These are phyloP conservation scores for Paecilomyces niveus DNA, from an alignment of 2,329 filamentous ascomycete genomes.

Conservation along the genomic window DNA sequence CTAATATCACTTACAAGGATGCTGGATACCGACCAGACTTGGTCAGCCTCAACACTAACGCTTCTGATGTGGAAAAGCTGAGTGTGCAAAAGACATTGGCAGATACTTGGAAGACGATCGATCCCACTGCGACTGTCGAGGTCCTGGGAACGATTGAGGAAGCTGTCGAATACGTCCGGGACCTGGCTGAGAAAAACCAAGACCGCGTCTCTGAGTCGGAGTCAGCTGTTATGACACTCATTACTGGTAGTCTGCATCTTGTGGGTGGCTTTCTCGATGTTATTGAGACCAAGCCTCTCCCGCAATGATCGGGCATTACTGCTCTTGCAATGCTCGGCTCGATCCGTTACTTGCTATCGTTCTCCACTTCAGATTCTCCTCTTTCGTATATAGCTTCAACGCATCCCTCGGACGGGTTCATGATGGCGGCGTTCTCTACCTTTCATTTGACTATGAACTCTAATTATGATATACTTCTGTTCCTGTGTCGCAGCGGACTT, in stretches of 20 bases:
- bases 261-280: slow-evolving; percentile 72
- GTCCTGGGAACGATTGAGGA: slow-evolving; percentile 63
- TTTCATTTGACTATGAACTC: neutral
- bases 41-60: slow-evolving; percentile 55
- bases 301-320: slow-evolving; percentile 7
- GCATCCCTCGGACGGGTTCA: neutral
- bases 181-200: slow-evolving; percentile 29
- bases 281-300: slow-evolving; percentile 46
- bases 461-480: neutral
- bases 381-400: neutral
- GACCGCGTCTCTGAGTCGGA: slow-evolving; percentile 22
- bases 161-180: slow-evolving; percentile 54
- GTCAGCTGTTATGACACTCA: slow-evolving; percentile 54
- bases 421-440: neutral
- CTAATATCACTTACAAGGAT: slow-evolving; percentile 62
- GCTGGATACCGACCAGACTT: slow-evolving; percentile 58
- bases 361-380: neutral
- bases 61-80: slow-evolving; percentile 50
- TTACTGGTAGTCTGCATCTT: slow-evolving; percentile 79
- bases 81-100: slow-evolving; percentile 64
- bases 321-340: neutral
- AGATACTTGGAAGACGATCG: slow-evolving; percentile 51
- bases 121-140: slow-evolving; percentile 46
- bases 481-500: neutral
- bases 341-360: neutral